Evolutionary conservation across 176 grass and related monocot genomes (phyloP).

Genomic region (Carex kokanica): DNA sequence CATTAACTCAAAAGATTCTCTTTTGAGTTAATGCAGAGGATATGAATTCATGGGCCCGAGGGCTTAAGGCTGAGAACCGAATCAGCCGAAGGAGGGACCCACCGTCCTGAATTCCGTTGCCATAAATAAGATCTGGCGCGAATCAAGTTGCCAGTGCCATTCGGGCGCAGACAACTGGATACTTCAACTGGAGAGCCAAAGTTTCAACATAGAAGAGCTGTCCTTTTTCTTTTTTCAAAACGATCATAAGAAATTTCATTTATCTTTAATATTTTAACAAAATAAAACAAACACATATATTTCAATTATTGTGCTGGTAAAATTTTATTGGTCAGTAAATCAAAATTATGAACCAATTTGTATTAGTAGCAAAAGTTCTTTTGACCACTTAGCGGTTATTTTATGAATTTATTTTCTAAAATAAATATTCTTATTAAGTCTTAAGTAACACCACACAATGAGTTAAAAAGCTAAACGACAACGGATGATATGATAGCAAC

Average conservation of each 20-base stretch:
- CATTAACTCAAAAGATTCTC: too few relatives aligned
- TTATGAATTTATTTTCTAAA: not conserved
- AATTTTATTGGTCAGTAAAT: not conserved
- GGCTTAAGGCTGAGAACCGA: not conserved
- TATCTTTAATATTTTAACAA: too few relatives aligned
- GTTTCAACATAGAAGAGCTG: not conserved
- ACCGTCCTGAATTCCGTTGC: not conserved
- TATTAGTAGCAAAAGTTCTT: not conserved
- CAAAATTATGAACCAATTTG: not conserved
- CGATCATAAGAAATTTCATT: too few relatives aligned
- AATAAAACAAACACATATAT: too few relatives aligned
- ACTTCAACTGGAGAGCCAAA: not conserved
- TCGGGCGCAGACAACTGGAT: not conserved
- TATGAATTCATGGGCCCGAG: not conserved
- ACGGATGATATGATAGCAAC: not conserved
- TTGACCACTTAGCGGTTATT: not conserved
- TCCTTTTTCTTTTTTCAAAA: too few relatives aligned
- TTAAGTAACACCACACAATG: not conserved
- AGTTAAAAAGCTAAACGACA: not conserved
- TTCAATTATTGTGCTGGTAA: too few relatives aligned
- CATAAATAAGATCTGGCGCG: slow-evolving; percentile 24
- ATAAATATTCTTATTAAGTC: not conserved
- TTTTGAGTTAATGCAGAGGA: too few relatives aligned
- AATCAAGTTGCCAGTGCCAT: slow-evolving; percentile 11
- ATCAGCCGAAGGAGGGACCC: not conserved